Percentiles rank a stretch among this genome's conserved stretches.
phyloP scores from a whole-genome alignment of 345 rosid species.

The Arabidopsis suecica region DNA sequence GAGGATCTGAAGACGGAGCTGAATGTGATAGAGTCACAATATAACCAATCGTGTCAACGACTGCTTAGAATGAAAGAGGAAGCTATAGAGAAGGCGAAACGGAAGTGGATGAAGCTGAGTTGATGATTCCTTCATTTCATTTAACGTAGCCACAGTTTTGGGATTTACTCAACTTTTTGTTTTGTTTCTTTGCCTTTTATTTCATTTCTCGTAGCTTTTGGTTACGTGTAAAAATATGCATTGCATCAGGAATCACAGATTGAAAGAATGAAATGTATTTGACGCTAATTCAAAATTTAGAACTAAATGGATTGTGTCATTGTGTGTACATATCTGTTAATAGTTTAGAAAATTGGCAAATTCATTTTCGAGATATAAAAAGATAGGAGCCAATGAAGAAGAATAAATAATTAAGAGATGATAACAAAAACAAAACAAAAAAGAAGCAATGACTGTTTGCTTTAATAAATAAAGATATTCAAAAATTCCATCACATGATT shows the following conservation, averaged over 20 bases:
- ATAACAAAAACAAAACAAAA: neutral
- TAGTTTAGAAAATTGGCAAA: neutral
- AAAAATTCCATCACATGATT: slow-evolving; percentile 41
- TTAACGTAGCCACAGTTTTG: slow-evolving; percentile 21
- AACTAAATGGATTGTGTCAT: too few relatives aligned
- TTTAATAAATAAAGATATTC: neutral
- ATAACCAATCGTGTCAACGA: slow-evolving; percentile 60
- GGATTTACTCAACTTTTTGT: neutral
- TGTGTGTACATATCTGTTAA: too few relatives aligned
- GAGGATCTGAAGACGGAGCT: slow-evolving; percentile 64
- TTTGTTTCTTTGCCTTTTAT: neutral
- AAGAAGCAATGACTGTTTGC: slow-evolving; percentile 8
- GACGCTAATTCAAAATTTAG: neutral
- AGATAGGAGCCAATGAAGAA: neutral
- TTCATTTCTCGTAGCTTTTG: slow-evolving; percentile 3
- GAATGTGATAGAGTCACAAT: slow-evolving; percentile 67
- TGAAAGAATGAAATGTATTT: slow-evolving; percentile 7
- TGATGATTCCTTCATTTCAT: slow-evolving; percentile 9
- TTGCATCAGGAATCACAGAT: slow-evolving; percentile 8
- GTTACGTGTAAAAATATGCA: neutral
- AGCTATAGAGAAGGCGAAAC: slow-evolving; percentile 65
- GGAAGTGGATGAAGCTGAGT: slow-evolving; percentile 54
- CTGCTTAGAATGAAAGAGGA: slow-evolving; percentile 72
- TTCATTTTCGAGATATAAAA: too few relatives aligned
- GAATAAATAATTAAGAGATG: too few relatives aligned